Evolutionary conservation across 139 green algal species (phyloP), one percentile per base, ranked within the genome.

Genomic region (Asterochloris erici): DNA sequence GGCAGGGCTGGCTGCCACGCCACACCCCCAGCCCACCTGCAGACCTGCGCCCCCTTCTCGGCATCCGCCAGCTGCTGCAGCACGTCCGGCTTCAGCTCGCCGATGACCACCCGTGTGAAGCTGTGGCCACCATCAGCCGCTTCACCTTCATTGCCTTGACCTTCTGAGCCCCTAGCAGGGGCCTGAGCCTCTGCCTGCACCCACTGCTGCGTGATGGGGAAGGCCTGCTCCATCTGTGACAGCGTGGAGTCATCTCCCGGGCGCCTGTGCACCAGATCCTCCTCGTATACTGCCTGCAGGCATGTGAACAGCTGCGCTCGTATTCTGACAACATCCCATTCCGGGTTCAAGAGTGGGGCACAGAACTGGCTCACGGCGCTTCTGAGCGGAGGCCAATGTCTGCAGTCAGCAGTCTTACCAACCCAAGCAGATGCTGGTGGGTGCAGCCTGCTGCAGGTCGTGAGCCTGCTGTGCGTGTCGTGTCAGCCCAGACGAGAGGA

Each of bases 51-150:
- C 29, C 79, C 85, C 26, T 68, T 74, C 21, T 89, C 76, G 12
- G 83, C 63, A 16, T 89, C 87, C 26, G 83, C 82, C 38, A 94
- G 84, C 83, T 91, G 84, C 4, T 84, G 75, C 73, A 93, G 76
- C 21, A 94, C 83, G 6, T 93, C 89, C 0, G 86, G 75, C 87
- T 96, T 96, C 24, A 96, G 77, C 61, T 93, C 79, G 14, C 84
- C 77, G 11, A 96, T 84, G 60, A 91, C 83, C 15, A 96, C 90
- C 12, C 93, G 79, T 0, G 93, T 95, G 80, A 96, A 96, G 76
- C 77, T 79, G 60, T 70, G 60, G 0, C 61, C 76, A 24, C 19
- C 23, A n/a, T 23, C 14, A 14, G 0, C 19, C 17, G 76, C 17
- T 23, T 68, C 47, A 54, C 38, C 6, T 54, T 54, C 38, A 54